Conservation (phyloP, 805 yeast species). For the Cyberlindnera mrakii region DNA sequence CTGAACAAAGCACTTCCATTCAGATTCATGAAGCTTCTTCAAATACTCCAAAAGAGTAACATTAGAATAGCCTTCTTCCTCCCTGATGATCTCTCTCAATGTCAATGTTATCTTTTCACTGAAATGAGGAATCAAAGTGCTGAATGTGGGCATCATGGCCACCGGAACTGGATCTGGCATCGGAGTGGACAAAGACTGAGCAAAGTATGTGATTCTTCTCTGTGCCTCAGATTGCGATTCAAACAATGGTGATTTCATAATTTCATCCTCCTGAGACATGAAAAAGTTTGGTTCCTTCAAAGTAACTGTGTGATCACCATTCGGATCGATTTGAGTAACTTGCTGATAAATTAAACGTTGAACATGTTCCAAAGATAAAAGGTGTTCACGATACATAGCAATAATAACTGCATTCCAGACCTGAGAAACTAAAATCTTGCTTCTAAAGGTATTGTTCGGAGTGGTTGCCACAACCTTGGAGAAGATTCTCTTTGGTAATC, state of each 20-base stretch:
- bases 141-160: conserved; percentile 69
- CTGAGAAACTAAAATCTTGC: conserved; percentile 94
- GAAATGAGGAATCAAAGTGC: conserved; percentile 84
- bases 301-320: conserved; percentile 32
- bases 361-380: conserved; percentile 95
- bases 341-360: conserved; percentile 94
- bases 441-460: conserved; percentile 93
- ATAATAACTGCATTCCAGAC: conserved; percentile 98
- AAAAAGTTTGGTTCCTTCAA: conserved; percentile 73
- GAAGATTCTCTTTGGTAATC: conserved; percentile 69
- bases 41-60: conserved; percentile 66
- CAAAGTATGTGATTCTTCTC: conserved; percentile 80
- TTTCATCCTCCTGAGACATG: conserved; percentile 75
- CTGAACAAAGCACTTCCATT: conserved; percentile 66
- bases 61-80: conserved; percentile 54
- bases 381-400: conserved; percentile 98
- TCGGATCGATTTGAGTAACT: conserved; percentile 39
- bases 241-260: conserved; percentile 51
- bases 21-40: conserved; percentile 55
- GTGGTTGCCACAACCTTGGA: conserved; percentile 50
- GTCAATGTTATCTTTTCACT: conserved; percentile 74
- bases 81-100: conserved; percentile 72
- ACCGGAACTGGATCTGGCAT: conserved; percentile 68
- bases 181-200: conserved; percentile 83
- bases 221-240: conserved; percentile 70